phyloP scores from a whole-genome alignment of 164 flowering plant genomes.

The Hamamelis virginiana region DNA sequence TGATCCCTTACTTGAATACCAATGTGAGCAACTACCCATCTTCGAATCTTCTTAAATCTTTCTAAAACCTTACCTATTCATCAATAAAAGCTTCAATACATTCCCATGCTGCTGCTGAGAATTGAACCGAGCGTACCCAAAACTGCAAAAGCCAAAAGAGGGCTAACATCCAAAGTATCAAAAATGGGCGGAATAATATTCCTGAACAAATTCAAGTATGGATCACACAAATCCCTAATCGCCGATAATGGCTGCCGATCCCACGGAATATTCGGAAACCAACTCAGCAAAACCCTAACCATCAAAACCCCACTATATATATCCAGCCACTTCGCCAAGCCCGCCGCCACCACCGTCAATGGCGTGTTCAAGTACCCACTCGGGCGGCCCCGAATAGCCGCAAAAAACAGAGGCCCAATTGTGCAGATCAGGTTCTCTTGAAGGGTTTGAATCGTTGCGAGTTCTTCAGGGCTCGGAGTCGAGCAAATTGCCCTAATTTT shows the following conservation, averaged over 20 bases:
- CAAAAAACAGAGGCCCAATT: conserved; percentile 70
- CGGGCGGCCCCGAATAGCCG: conserved; percentile 43
- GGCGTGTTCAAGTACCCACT: conserved; percentile 63
- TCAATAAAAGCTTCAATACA: conserved; percentile 4
- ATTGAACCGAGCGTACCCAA: conserved; percentile 64
- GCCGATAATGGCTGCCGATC: conserved; percentile 89
- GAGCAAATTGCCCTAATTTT: conserved; percentile 14
- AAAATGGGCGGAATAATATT: conserved; percentile 82
- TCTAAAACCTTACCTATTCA: background rate
- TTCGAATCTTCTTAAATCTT: background rate
- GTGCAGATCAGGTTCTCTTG: conserved; percentile 26
- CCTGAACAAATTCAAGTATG: conserved; percentile 81
- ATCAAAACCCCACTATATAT: conserved; percentile 82
- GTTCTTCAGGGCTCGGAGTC: conserved; percentile 31
- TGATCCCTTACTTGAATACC: background rate
- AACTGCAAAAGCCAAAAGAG: conserved; percentile 79
- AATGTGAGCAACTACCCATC: background rate
- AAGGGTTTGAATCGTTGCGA: conserved; percentile 14
- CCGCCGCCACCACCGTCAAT: conserved; percentile 78
- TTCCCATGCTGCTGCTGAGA: conserved; percentile 43
- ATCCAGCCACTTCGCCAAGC: conserved; percentile 89
- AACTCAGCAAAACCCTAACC: conserved; percentile 95
- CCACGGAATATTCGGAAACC: conserved; percentile 99
- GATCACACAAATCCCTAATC: conserved; percentile 88
- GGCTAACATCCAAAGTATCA: conserved; percentile 82